Conservation (phyloP, 805 yeast genomes). For the Blastobotrys peoriensis region DNA sequence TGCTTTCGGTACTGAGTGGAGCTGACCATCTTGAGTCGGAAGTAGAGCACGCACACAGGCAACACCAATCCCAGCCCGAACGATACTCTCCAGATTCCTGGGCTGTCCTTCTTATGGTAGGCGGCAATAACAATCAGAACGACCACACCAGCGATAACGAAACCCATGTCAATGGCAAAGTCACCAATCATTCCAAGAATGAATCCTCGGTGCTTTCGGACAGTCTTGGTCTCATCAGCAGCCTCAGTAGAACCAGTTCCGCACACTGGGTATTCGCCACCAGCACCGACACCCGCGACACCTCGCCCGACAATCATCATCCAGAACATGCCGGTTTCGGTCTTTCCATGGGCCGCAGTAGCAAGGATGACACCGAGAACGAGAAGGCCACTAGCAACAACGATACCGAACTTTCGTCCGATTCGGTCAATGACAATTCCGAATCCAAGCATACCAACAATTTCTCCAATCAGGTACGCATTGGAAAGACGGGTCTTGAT, state of each 20-base stretch:
- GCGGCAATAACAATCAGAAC: conserved; percentile 73
- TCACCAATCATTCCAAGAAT: conserved; percentile 30
- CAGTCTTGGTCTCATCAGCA: conserved; percentile 6
- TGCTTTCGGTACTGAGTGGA: conserved; percentile 62
- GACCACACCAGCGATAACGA: conserved; percentile 72
- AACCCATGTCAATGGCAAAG: conserved; percentile 78
- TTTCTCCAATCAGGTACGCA: conserved; percentile 14
- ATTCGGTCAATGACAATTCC: conserved; percentile 12
- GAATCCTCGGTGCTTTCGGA: conserved; percentile 7
- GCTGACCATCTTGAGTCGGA: conserved; percentile 70
- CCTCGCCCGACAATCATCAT: conserved; percentile 71
- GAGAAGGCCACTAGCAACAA: conserved; percentile 53
- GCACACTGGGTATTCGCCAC: conserved; percentile 80
- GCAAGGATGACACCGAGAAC: conserved; percentile 60
- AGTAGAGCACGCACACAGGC: conserved; percentile 65
- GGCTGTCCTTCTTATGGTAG: conserved; percentile 17
- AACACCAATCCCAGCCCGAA: conserved; percentile 83
- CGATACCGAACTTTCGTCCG: conserved; percentile 41
- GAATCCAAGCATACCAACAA: conserved; percentile 14
- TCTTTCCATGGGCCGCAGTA: conserved; percentile 63
- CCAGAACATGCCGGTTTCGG: conserved; percentile 62
- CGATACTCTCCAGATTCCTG: conserved; percentile 85
- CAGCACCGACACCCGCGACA: conserved; percentile 70
- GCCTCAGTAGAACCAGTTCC: conserved; percentile 12
- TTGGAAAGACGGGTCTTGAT: conserved; percentile 11